These are phyloP conservation scores for Penicillium sp. DNA, from an alignment of 2,329 filamentous ascomycete species.

Conservation along the genomic window DNA sequence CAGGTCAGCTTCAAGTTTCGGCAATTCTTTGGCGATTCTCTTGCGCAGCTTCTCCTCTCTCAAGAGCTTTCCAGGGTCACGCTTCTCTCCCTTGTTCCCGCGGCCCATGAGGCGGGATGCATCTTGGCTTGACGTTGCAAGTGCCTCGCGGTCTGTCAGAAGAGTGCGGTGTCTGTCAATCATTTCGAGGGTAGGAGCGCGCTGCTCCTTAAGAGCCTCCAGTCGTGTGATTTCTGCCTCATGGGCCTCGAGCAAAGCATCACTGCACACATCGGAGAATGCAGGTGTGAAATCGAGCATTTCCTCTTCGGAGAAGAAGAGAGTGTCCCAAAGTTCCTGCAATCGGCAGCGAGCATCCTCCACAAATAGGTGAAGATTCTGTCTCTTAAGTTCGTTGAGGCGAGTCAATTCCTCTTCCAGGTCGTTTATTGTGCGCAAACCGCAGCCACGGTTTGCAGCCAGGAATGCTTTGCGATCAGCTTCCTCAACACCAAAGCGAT, in stretches of 20 bases:
- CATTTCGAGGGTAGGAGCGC: conserved; percentile 76
- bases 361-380: conserved; percentile 93
- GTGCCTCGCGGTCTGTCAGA: conserved; percentile 80
- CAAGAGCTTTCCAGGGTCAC: conserved; percentile 89
- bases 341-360: conserved; percentile 89
- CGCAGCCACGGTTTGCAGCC: conserved; percentile 83
- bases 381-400: conserved; percentile 87
- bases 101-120: conserved; percentile 89
- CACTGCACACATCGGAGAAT: conserved; percentile 95
- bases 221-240: conserved; percentile 85
- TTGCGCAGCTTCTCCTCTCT: conserved; percentile 99
- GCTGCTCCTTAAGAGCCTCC: conserved; percentile 80
- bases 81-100: conserved; percentile 87
- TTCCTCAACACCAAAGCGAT: conserved; percentile 80
- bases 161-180: conserved; percentile 82
- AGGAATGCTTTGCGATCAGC: conserved; percentile 81
- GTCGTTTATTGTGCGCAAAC: conserved; percentile 88
- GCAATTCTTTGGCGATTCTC: conserved; percentile 91
- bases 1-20: conserved; percentile 84
- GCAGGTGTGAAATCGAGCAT: conserved; percentile 98
- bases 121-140: conserved; percentile 89
- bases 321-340: conserved; percentile 89
- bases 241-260: conserved; percentile 90
- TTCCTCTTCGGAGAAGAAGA: conserved; percentile 96
- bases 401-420: conserved; percentile 87